These are phyloP conservation scores for Fomitopsis palustris DNA, from an alignment of 1,284 basidiomycete genomes.

Conservation along the genomic window DNA sequence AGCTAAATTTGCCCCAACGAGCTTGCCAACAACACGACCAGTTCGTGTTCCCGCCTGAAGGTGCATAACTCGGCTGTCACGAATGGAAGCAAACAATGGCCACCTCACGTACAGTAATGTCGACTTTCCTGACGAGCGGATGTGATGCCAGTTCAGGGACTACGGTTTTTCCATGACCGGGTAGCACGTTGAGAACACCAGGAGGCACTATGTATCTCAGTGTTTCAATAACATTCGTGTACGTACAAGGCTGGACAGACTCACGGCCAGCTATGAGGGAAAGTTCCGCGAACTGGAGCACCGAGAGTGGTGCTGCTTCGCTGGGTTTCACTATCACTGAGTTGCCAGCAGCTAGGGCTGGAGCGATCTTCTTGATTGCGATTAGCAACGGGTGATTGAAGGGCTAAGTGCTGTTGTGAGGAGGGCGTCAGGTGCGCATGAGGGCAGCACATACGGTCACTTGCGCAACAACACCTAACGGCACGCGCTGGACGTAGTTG, in stretches of 20 bases:
- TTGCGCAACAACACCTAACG: slow-evolving; percentile 80
- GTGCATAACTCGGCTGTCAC: background rate
- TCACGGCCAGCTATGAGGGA: slow-evolving; percentile 62
- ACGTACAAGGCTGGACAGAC: slow-evolving; percentile 11
- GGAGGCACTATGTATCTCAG: slow-evolving; percentile 50
- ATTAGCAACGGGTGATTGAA: slow-evolving; percentile 84
- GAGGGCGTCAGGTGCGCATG: background rate
- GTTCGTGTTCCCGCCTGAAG: slow-evolving; percentile 72
- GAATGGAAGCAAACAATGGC: background rate
- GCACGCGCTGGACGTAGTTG: slow-evolving; percentile 75
- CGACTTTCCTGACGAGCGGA: slow-evolving; percentile 70
- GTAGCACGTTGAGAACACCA: slow-evolving; percentile 72
- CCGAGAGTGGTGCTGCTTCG: slow-evolving; percentile 73
- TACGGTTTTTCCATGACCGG: slow-evolving; percentile 61
- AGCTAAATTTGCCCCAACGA: slow-evolving; percentile 70
- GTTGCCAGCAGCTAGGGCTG: slow-evolving; percentile 82
- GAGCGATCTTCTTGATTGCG: slow-evolving; percentile 82
- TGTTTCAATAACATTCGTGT: background rate
- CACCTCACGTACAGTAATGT: slow-evolving; percentile 61
- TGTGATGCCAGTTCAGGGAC: slow-evolving; percentile 65
- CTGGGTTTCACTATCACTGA: slow-evolving; percentile 76
- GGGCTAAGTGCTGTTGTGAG: slow-evolving; percentile 41
- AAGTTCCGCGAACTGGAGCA: slow-evolving; percentile 71
- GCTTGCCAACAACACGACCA: slow-evolving; percentile 64
- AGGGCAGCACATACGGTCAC: slow-evolving; percentile 53